Conservation (phyloP, 495 filamentous ascomycete species). For the Penicillium cinerascens region DNA sequence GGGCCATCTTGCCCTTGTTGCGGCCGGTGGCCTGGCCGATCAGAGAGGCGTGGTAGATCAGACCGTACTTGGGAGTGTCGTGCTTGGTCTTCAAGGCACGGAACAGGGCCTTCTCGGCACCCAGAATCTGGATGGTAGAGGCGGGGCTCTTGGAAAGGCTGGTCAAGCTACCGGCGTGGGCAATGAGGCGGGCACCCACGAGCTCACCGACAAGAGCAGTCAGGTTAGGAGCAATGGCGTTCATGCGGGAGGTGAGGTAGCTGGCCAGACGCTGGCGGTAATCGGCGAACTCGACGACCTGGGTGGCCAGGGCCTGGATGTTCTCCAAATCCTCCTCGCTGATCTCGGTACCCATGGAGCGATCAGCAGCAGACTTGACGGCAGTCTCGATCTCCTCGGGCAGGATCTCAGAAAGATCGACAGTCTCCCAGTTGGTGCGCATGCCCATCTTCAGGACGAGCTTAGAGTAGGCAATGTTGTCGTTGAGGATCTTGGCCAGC, state of each 20-base stretch:
- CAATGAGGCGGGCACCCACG: constrained; percentile 91
- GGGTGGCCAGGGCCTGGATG: constrained; percentile 84
- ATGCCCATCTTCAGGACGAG: constrained; percentile 87
- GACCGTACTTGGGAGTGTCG: constrained; percentile 97
- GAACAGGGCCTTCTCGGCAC: constrained; percentile 98
- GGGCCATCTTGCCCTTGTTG: constrained; percentile 99
- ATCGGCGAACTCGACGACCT: constrained; percentile 86
- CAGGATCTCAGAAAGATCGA: constrained; percentile 86
- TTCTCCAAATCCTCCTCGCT: constrained; percentile 82
- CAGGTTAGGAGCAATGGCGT: constrained; percentile 93
- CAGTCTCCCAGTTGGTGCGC: constrained; percentile 66
- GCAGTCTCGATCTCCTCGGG: constrained; percentile 93
- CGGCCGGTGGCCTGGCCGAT: constrained; percentile 94
- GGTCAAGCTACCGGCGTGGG: constrained; percentile 91
- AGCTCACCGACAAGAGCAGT: constrained; percentile 91
- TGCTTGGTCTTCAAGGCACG: constrained; percentile 98
- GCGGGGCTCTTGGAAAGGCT: constrained; percentile 95
- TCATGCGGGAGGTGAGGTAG: constrained; percentile 92
- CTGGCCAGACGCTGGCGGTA: constrained; percentile 82
- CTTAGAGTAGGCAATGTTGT: constrained; percentile 91
- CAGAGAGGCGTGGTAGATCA: constrained; percentile 96
- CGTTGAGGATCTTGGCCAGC: constrained; percentile 92
- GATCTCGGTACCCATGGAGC: constrained; percentile 98
- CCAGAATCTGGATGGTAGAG: constrained; percentile 94
- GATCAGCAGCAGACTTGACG: constrained; percentile 90